Conservation (phyloP, 1,139 yeast species). For the Protomyces inouyei region DNA sequence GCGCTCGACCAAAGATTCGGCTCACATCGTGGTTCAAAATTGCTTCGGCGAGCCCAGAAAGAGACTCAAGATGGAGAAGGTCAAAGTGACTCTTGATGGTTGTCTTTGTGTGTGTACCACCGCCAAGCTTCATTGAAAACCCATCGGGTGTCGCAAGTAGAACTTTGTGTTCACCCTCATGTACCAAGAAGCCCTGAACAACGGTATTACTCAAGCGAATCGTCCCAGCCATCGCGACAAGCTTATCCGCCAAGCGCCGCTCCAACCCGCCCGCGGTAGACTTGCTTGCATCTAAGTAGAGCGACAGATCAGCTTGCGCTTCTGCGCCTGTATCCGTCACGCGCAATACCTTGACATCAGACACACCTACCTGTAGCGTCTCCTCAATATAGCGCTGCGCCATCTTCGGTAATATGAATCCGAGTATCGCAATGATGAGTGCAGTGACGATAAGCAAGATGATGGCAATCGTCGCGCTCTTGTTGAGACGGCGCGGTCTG, state of each 20-base stretch:
- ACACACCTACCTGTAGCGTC: background rate
- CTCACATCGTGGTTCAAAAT: constrained; percentile 1
- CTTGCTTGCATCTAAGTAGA: background rate
- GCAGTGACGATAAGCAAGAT: background rate
- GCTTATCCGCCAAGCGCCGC: background rate
- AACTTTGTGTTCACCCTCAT: constrained; percentile 5
- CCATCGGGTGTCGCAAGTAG: background rate
- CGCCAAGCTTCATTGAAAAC: background rate
- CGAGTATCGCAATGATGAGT: background rate
- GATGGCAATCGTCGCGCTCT: background rate
- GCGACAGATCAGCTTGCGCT: background rate
- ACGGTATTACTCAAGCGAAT: background rate
- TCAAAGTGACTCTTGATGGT: background rate
- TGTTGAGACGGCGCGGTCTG: background rate
- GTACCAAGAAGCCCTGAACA: background rate
- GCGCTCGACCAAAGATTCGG: background rate
- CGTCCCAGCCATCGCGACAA: constrained; percentile 9
- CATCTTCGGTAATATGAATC: constrained; percentile 4
- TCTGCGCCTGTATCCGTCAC: constrained; percentile 14
- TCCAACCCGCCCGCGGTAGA: background rate
- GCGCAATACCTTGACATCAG: background rate
- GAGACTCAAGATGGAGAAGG: background rate
- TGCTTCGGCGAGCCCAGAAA: background rate
- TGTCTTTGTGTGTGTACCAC: background rate
- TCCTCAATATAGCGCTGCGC: constrained; percentile 18